phyloP scores from a whole-genome alignment of 2,329 filamentous ascomycete genomes.

The Drechslerella stenobrocha region DNA sequence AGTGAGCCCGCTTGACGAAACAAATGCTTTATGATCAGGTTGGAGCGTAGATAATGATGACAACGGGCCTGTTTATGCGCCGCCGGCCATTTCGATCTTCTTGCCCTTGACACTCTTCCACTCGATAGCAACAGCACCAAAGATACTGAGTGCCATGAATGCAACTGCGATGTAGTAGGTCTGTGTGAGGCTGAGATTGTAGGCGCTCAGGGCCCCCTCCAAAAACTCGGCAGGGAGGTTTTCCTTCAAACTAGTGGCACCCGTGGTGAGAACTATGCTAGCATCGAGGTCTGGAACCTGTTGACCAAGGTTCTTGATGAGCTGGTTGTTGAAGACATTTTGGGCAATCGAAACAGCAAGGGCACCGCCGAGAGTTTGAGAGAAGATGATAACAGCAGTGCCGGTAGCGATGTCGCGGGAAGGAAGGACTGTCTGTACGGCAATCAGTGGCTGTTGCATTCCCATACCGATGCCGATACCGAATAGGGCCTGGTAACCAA shows the following conservation, averaged over 20 bases:
- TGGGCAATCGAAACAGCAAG: constrained; percentile 59
- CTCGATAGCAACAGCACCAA: constrained; percentile 58
- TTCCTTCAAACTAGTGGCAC: constrained; percentile 60
- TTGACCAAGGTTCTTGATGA: constrained; percentile 55
- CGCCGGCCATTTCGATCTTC: constrained; percentile 51
- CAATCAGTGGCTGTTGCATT: constrained; percentile 59
- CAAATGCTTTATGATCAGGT: neutral
- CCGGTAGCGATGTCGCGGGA: constrained; percentile 58
- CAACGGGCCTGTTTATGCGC: constrained; percentile 13
- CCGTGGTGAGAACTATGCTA: constrained; percentile 60
- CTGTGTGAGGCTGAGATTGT: constrained; percentile 60
- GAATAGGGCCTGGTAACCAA: constrained; percentile 63
- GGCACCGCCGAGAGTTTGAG: constrained; percentile 59
- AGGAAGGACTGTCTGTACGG: constrained; percentile 59
- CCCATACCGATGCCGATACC: constrained; percentile 58
- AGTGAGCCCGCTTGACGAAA: too few species aligned
- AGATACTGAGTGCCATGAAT: constrained; percentile 59
- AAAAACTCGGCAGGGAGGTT: constrained; percentile 58
- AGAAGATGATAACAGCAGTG: constrained; percentile 58
- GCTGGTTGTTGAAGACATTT: constrained; percentile 58
- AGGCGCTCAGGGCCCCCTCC: constrained; percentile 59
- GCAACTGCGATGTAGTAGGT: constrained; percentile 62
- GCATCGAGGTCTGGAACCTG: constrained; percentile 60
- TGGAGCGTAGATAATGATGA: too few species aligned
- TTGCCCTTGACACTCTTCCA: constrained; percentile 59